A percentile compares a stretch with the other conserved stretches of the same genome.
These are phyloP conservation scores for Atractiella rhizophila DNA, from an alignment of 768 basidiomycete genomes.

Conservation along the genomic window DNA sequence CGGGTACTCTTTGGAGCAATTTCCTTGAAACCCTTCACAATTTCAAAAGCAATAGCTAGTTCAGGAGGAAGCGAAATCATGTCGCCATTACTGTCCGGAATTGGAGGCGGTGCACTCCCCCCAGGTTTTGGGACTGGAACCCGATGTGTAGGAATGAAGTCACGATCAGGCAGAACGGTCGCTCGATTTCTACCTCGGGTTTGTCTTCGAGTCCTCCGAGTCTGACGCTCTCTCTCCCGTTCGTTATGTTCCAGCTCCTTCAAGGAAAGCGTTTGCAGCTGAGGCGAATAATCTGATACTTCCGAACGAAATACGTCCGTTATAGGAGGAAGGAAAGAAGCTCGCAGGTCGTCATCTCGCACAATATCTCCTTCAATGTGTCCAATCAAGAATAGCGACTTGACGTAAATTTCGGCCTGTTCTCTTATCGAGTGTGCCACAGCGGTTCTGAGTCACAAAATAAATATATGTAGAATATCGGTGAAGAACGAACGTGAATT, in stretches of 20 bases:
- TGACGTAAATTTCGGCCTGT: conserved; percentile 73
- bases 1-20: too few species aligned
- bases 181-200: conserved; percentile 56
- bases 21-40: too few species aligned
- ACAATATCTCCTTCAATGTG: conserved; percentile 55
- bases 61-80: neutral
- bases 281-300: conserved; percentile 55
- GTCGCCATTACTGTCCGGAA: too few species aligned
- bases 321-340: conserved; percentile 65
- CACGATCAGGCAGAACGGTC: conserved; percentile 70
- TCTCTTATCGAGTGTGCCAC: conserved; percentile 89
- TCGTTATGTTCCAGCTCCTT: conserved; percentile 72
- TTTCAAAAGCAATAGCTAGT: neutral
- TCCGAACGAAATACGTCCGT: conserved; percentile 41
- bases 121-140: conserved; percentile 51
- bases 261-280: conserved; percentile 66
- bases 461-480: neutral
- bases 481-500: conserved; percentile 48
- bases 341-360: conserved; percentile 71
- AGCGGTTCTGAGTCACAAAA: conserved; percentile 38
- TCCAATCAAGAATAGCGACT: conserved; percentile 69
- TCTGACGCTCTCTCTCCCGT: conserved; percentile 78
- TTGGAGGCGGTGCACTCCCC: conserved; percentile 25
- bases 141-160: conserved; percentile 70
- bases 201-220: conserved; percentile 49